Base-by-base conservation (phyloP, 2,329 filamentous ascomycete genomes). In the Fusarium foetens region DNA sequence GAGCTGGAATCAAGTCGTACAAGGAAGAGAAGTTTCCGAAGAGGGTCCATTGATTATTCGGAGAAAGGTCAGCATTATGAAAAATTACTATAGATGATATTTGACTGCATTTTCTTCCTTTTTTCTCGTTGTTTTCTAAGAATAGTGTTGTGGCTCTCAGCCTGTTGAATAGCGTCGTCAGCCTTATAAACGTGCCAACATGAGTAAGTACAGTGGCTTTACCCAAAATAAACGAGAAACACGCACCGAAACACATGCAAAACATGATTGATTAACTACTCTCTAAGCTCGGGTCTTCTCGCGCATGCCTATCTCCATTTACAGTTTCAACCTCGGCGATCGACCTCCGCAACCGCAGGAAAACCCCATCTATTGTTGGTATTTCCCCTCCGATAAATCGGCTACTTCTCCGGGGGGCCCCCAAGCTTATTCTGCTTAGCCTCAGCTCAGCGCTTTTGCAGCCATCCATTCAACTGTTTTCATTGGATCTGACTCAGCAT, bases 401-500 rank as follows among this genome's bases (percentile, higher is more conserved):
- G 71, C 46, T 58, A 55, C 51, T 58, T 59, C 51, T 68, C 54
- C 69, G 55, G 58, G 46, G 39, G 16, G 10, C 35, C 59, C 54
- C 27, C 53, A 70, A 66, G 49, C 67, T 70, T 66, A 61, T 70
- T 61, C 52, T 66, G 61, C 29, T 66, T 42, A 53, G 63, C 63
- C 55, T 66, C 46, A 67, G 36, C 68, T 52, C 67, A 71, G 52
- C 67, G 42, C 53, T 68, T 68, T 68, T 53, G 31, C 27, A 51
- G 39, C 45, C 54, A 68, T 64, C 51, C 49, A 68, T 64, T 64
- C 67, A 71, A 63, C 67, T 57, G 29, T 62, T 70, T 46, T 38
- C 42, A 67, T 63, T 70, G 62, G 51, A 43, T 73, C 71, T 73
- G 57, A 73, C 63, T 73, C 71, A 73, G 71, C 71, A 65, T 61